These are phyloP conservation scores for Austroboletus eburneus DNA, from an alignment of 768 basidiomycete species.

Conservation along the genomic window DNA sequence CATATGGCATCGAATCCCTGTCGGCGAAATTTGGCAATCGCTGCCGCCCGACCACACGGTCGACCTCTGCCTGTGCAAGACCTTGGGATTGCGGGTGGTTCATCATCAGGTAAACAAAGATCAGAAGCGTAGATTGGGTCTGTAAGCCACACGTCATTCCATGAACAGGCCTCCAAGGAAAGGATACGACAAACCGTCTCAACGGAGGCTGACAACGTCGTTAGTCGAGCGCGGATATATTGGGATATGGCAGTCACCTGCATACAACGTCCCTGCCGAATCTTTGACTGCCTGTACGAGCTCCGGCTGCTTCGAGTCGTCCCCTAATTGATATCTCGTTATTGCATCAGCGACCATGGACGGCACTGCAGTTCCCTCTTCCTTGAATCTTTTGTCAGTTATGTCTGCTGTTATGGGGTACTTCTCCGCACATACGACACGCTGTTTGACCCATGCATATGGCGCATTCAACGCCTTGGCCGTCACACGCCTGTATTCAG, in stretches of 20 bases:
- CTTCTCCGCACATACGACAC: slow-evolving; percentile 1
- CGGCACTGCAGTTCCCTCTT: slow-evolving; percentile 5
- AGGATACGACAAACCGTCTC: slow-evolving; percentile 26
- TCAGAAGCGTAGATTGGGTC: slow-evolving; percentile 22
- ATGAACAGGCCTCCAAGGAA: not conserved
- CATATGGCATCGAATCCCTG: slow-evolving; percentile 26
- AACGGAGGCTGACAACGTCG: slow-evolving; percentile 20
- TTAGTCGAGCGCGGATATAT: not conserved
- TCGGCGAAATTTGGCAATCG: slow-evolving; percentile 33
- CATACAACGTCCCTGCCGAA: slow-evolving; percentile 15
- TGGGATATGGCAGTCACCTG: slow-evolving; percentile 10
- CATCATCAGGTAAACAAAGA: slow-evolving; percentile 30
- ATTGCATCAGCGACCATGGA: slow-evolving; percentile 20
- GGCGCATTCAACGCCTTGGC: slow-evolving; percentile 9
- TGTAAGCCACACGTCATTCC: slow-evolving; percentile 4
- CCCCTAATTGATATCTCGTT: not conserved
- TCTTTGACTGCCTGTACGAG: slow-evolving; percentile 17
- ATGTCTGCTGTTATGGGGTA: not conserved
- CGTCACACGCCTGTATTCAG: slow-evolving; percentile 6
- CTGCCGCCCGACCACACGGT: slow-evolving; percentile 24
- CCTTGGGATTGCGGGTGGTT: slow-evolving; percentile 25
- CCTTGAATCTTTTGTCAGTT: not conserved
- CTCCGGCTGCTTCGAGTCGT: slow-evolving; percentile 1
- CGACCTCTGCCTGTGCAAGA: slow-evolving; percentile 32
- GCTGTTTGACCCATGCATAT: slow-evolving; percentile 9